Evolutionary conservation across 768 basidiomycete species (phyloP).

Genomic region (Dendrothele bispora): DNA sequence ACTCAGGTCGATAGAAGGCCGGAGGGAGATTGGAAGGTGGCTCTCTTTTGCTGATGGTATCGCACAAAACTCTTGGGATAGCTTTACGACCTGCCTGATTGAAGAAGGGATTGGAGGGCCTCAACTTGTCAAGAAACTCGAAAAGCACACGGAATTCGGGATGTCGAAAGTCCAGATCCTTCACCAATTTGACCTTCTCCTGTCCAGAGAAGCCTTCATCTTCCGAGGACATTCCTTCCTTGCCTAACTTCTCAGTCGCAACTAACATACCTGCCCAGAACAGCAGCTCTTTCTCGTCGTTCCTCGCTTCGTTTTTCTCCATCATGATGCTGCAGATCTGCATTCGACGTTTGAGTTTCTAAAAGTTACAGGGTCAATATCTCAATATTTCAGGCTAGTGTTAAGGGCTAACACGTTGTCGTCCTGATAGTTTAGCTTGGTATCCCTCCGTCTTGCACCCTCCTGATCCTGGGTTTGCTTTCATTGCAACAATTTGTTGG

Average conservation of each 20-base stretch:
- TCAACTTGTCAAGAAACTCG: not conserved
- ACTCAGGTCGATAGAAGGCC: not conserved
- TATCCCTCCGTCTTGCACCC: too few species aligned
- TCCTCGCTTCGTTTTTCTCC: not conserved
- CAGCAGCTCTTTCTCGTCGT: not conserved
- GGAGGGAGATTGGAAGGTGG: not conserved
- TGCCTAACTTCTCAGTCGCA: not conserved
- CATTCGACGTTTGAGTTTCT: not conserved
- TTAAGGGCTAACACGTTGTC: too few species aligned
- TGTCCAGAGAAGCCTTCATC: not conserved
- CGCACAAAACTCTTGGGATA: not conserved
- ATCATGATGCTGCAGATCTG: not conserved
- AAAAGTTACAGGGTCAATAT: too few species aligned
- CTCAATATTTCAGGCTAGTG: too few species aligned
- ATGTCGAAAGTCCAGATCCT: conserved; percentile 2
- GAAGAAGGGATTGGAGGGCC: not conserved
- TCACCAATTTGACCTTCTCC: not conserved
- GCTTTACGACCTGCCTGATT: not conserved
- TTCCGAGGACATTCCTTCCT: not conserved
- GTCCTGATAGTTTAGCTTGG: too few species aligned
- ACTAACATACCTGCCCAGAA: not conserved
- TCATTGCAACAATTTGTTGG: too few species aligned
- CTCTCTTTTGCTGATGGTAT: not conserved
- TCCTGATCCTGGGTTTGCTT: too few species aligned
- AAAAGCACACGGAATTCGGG: not conserved